A percentile compares a stretch with the other conserved stretches of the same genome.
These are phyloP conservation scores for Lunasporangiospora selenospora DNA, from an alignment of 192 early-diverging fungal species.

Conservation along the genomic window DNA sequence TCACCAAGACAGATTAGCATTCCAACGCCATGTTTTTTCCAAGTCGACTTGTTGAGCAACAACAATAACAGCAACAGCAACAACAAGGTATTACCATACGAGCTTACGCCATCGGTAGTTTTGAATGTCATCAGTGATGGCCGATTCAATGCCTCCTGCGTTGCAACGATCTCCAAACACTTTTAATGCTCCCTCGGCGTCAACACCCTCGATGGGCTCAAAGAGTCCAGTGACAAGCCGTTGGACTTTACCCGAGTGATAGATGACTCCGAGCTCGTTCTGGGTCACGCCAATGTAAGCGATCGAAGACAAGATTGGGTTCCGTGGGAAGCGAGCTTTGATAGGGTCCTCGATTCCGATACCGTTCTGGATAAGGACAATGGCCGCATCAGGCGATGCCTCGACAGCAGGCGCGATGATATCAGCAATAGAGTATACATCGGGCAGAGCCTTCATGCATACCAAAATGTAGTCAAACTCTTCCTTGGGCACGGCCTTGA, in stretches of 20 bases:
- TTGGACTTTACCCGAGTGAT: slow-evolving; percentile 51
- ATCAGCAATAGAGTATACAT: slow-evolving; percentile 60
- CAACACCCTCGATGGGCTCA: slow-evolving; percentile 26
- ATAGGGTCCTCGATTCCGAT: slow-evolving; percentile 70
- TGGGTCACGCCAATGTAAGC: slow-evolving; percentile 73
- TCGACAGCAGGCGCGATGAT: slow-evolving; percentile 63
- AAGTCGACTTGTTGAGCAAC: neutral
- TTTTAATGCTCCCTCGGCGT: slow-evolving; percentile 25
- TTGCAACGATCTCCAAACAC: slow-evolving; percentile 53
- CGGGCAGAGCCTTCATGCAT: slow-evolving; percentile 73
- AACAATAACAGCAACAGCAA: neutral
- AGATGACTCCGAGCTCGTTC: slow-evolving; percentile 55
- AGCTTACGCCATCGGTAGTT: slow-evolving; percentile 71
- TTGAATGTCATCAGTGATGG: slow-evolving; percentile 63
- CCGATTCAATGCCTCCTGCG: slow-evolving; percentile 44
- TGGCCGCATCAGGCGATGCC: slow-evolving; percentile 53
- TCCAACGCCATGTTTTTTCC: neutral
- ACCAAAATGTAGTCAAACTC: slow-evolving; percentile 67
- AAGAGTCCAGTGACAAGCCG: slow-evolving; percentile 49
- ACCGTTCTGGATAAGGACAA: slow-evolving; percentile 79
- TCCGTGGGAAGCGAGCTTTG: slow-evolving; percentile 61
- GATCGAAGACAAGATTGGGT: slow-evolving; percentile 64
- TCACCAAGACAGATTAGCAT: neutral
- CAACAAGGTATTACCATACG: slow-evolving; percentile 57
- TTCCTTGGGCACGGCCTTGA: slow-evolving; percentile 52